These are phyloP conservation scores for Daldinia decipiens DNA, from an alignment of 495 filamentous ascomycete species.

Conservation along the genomic window DNA sequence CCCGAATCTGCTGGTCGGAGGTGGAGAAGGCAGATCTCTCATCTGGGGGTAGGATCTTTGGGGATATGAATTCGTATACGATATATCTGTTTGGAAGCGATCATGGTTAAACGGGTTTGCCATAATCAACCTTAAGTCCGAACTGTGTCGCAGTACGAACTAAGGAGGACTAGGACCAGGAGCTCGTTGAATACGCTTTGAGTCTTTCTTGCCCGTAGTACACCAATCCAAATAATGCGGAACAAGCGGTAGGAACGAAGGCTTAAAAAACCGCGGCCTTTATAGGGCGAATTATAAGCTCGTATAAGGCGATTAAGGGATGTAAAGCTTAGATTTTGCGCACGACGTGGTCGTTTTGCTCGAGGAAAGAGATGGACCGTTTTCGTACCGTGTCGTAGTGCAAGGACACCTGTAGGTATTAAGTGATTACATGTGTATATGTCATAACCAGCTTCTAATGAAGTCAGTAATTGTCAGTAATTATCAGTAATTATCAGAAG, in stretches of 20 bases:
- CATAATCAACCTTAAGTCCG: conserved; percentile 38
- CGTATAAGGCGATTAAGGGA: not conserved
- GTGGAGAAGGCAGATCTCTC: conserved; percentile 75
- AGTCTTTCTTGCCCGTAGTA: conserved; percentile 6
- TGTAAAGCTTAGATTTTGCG: conserved; percentile 7
- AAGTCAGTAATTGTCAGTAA: not conserved
- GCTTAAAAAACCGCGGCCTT: not conserved
- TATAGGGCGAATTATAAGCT: not conserved
- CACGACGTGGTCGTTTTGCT: conserved; percentile 5
- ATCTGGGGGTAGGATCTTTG: conserved; percentile 46
- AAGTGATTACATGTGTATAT: conserved; percentile 18
- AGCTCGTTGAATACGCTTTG: conserved; percentile 18
- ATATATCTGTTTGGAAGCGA: conserved; percentile 46
- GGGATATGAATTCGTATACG: conserved; percentile 46
- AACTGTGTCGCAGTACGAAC: conserved; percentile 4
- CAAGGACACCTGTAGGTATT: conserved; percentile 12
- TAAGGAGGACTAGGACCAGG: conserved; percentile 12
- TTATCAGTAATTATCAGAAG: conserved; percentile 1
- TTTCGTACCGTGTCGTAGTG: conserved; percentile 16
- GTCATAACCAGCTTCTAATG: conserved; percentile 10
- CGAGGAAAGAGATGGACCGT: conserved; percentile 15
- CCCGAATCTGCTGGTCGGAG: conserved; percentile 76
- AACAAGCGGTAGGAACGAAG: conserved; percentile 6
- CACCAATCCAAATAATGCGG: conserved; percentile 24
- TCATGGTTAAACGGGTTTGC: conserved; percentile 47